phyloP scores from a whole-genome alignment of 495 filamentous ascomycete species.

The Tuber borchii region DNA sequence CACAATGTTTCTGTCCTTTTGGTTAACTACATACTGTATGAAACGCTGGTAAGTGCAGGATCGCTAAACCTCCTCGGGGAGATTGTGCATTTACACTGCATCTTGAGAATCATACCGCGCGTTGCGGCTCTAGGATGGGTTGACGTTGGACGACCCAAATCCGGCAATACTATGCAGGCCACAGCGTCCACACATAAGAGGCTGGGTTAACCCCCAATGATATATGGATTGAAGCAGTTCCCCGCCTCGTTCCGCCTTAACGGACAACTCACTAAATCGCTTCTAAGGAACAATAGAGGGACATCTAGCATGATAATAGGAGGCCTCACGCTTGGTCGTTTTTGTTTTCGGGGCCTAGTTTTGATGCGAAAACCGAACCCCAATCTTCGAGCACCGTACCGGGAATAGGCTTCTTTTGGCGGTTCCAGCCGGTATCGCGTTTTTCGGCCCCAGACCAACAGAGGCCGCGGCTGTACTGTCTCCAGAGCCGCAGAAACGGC shows the following conservation, averaged over 20 bases:
- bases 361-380: neutral
- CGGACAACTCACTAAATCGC: neutral
- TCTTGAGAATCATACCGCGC: neutral
- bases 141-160: neutral
- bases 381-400: neutral
- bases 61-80: neutral
- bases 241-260: neutral
- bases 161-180: neutral
- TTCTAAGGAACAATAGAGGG: neutral
- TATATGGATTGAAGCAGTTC: neutral
- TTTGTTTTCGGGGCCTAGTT: neutral
- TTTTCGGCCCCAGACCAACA: neutral
- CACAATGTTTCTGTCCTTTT: neutral
- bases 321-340: too few relatives aligned
- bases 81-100: neutral
- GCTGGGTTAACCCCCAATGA: neutral
- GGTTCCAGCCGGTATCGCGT: neutral
- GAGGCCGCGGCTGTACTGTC: too few relatives aligned
- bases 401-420: too few relatives aligned
- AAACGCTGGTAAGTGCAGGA: neutral
- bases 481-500: too few relatives aligned
- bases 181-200: neutral
- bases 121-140: neutral
- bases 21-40: neutral
- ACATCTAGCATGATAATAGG: neutral